Percentiles rank a stretch among this genome's conserved stretches.
phyloP scores from a whole-genome alignment of 2,329 filamentous ascomycete genomes.

The Ophioceras dolichostomum region DNA sequence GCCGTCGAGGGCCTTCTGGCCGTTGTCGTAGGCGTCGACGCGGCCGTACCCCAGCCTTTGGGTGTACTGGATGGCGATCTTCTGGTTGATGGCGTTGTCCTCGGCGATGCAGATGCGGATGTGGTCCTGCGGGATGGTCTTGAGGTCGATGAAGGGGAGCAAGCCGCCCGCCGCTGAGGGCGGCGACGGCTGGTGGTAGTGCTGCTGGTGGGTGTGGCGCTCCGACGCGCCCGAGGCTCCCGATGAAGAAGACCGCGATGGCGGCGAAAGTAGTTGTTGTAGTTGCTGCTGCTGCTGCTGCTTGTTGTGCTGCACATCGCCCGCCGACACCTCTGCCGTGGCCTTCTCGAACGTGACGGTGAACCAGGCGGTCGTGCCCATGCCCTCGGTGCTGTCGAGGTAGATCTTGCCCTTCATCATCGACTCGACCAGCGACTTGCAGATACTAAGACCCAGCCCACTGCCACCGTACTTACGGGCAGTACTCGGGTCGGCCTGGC shows the following conservation, averaged over 20 bases:
- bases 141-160: constrained; percentile 51
- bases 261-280: constrained; percentile 12
- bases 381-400: constrained; percentile 62
- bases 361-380: constrained; percentile 66
- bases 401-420: constrained; percentile 82
- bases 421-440: constrained; percentile 85
- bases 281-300: background rate
- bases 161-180: too few species aligned
- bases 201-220: constrained; percentile 1
- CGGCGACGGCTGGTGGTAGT: constrained; percentile 8
- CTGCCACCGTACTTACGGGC: constrained; percentile 87
- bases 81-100: constrained; percentile 90
- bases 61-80: constrained; percentile 86
- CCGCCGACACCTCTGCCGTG: constrained; percentile 43
- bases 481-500: constrained; percentile 82
- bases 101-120: constrained; percentile 88
- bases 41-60: constrained; percentile 68
- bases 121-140: constrained; percentile 60
- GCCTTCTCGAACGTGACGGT: constrained; percentile 79
- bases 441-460: constrained; percentile 83
- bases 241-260: constrained; percentile 10
- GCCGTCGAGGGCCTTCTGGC: constrained; percentile 76
- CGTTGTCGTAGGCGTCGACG: constrained; percentile 84
- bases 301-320: constrained; percentile 29
- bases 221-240: background rate